A percentile compares a stretch with the other conserved stretches of the same genome.
Evolutionary conservation across 1,284 basidiomycete genomes (phyloP).

Genomic region (Austroboletus novae-zelandiae): DNA sequence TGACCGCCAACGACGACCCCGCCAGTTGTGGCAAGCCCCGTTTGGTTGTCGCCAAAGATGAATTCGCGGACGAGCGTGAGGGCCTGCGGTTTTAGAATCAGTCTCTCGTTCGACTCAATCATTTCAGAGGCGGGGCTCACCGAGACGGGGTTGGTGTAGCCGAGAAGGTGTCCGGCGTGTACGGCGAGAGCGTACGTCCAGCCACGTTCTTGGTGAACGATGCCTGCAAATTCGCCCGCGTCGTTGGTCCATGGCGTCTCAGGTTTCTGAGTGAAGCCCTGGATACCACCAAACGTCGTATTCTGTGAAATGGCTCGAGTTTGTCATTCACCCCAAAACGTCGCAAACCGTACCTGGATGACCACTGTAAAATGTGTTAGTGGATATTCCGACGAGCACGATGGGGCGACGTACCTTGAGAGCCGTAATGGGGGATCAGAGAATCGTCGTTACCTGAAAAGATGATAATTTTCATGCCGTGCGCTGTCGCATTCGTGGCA

Average conservation of each 20-base stretch:
- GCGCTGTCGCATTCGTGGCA: conserved; percentile 56
- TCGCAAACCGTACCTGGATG: conserved; percentile 48
- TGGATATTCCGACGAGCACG: not conserved
- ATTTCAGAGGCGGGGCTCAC: conserved; percentile 38
- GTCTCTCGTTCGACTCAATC: not conserved
- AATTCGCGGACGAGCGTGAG: conserved; percentile 58
- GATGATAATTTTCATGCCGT: conserved; percentile 51
- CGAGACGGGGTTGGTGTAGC: conserved; percentile 45
- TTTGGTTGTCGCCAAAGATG: conserved; percentile 51
- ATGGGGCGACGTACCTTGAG: conserved; percentile 47
- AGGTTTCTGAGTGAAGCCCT: conserved; percentile 65
- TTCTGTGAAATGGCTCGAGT: conserved; percentile 43
- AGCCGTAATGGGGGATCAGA: conserved; percentile 61
- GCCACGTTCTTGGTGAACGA: conserved; percentile 69
- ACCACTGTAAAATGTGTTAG: conserved; percentile 41
- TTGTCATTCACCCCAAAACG: not conserved
- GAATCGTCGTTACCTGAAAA: conserved; percentile 70
- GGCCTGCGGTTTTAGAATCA: conserved; percentile 37
- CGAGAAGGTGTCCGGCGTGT: conserved; percentile 58
- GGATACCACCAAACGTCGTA: conserved; percentile 71
- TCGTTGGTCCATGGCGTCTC: conserved; percentile 66
- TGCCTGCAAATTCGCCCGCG: conserved; percentile 56
- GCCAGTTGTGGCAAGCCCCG: conserved; percentile 44
- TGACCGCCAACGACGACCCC: conserved; percentile 56
- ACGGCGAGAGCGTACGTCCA: conserved; percentile 63